These are phyloP conservation scores for Monosporascus cannonballus DNA, from an alignment of 2,329 filamentous ascomycete species.

Conservation along the genomic window DNA sequence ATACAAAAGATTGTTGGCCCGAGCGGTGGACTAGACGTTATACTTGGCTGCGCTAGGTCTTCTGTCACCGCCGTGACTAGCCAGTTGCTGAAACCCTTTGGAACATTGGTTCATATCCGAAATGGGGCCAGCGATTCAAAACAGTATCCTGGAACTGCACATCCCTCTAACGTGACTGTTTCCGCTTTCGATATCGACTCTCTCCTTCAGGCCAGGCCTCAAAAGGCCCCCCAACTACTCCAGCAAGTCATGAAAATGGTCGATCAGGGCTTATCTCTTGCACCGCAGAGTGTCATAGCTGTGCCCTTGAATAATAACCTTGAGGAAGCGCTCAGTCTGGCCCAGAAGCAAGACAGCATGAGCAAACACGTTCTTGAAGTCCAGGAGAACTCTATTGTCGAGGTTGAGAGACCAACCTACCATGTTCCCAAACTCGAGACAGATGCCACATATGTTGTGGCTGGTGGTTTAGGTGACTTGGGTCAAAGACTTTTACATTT, in stretches of 20 bases:
- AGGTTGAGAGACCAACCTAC: not conserved
- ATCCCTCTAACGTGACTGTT: not conserved
- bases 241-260: not conserved
- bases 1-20: not conserved
- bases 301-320: not conserved
- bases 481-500: conserved; percentile 3
- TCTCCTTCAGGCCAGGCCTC: not conserved
- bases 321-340: not conserved
- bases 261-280: not conserved
- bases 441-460: conserved; percentile 8
- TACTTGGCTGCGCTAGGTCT: conserved; percentile 2
- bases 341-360: not conserved
- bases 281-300: not conserved
- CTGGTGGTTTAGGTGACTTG: conserved; percentile 10
- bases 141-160: not conserved
- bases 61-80: not conserved
- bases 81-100: conserved; percentile 2
- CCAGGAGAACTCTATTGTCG: not conserved
- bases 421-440: conserved; percentile 1
- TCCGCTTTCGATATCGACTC: not conserved
- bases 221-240: not conserved
- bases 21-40: conserved; percentile 2
- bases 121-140: not conserved
- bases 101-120: conserved; percentile 1
- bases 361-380: not conserved